A percentile compares a stretch with the other conserved stretches of the same genome.
phyloP scores from a whole-genome alignment of 116 monocot species.

The Phalaenopsis hybrid region DNA sequence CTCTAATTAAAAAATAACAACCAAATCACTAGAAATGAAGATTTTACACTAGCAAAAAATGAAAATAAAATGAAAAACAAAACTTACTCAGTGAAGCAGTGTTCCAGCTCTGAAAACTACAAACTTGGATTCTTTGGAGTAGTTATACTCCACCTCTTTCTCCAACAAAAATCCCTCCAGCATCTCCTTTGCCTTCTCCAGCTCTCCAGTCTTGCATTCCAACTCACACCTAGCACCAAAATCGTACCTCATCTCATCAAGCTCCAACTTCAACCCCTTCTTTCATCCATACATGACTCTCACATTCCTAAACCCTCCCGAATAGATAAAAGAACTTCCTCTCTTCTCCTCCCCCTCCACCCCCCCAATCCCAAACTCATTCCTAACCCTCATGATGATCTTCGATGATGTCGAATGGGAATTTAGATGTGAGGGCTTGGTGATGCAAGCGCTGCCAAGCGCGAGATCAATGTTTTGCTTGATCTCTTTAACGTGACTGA shows the following conservation, averaged over 20 bases:
- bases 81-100: constrained; percentile 52
- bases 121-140: constrained; percentile 69
- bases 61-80: not conserved
- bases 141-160: constrained; percentile 44
- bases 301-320: constrained; percentile 89
- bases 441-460: constrained; percentile 47
- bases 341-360: constrained; percentile 9
- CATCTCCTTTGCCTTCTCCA: constrained; percentile 62
- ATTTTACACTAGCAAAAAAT: too few species aligned
- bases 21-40: too few species aligned
- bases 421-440: constrained; percentile 41
- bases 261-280: constrained; percentile 66
- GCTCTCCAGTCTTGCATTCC: constrained; percentile 80
- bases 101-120: constrained; percentile 72
- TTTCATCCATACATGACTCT: constrained; percentile 71
- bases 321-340: constrained; percentile 32
- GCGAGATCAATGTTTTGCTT: constrained; percentile 76
- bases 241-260: constrained; percentile 77
- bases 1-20: too few species aligned
- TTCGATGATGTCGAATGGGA: constrained; percentile 15
- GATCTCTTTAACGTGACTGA: constrained; percentile 90
- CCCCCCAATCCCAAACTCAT: constrained; percentile 29
- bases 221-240: constrained; percentile 84
- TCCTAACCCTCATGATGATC: constrained; percentile 42
- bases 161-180: constrained; percentile 68